These are phyloP conservation scores for Vitis amurensis DNA, from an alignment of 164 flowering plant genomes.

Conservation along the genomic window DNA sequence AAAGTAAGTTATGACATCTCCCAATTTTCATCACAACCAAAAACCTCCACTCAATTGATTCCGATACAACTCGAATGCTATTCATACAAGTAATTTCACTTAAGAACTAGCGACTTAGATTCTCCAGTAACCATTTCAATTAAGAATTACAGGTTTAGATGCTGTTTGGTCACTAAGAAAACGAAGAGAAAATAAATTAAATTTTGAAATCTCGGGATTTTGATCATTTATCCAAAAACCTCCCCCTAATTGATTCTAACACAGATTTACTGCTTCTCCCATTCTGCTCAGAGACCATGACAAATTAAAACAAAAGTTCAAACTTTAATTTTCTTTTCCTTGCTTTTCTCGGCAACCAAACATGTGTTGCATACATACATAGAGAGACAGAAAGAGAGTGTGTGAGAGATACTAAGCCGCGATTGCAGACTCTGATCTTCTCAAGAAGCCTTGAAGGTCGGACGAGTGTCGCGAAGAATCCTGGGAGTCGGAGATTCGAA, in stretches of 20 bases:
- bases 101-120: too few relatives aligned
- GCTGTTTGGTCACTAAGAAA: neutral
- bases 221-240: too few relatives aligned
- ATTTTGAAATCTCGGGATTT: neutral
- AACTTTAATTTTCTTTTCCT: neutral
- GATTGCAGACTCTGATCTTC: slow-evolving; percentile 47
- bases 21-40: too few relatives aligned
- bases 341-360: slow-evolving; percentile 2
- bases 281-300: too few relatives aligned
- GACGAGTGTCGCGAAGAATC: slow-evolving; percentile 18
- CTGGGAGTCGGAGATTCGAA: slow-evolving; percentile 31
- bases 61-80: too few relatives aligned
- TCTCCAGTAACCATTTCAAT: too few relatives aligned
- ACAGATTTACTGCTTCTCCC: too few relatives aligned
- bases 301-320: neutral
- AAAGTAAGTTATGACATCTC: neutral
- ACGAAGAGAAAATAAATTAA: neutral
- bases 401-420: slow-evolving; percentile 34
- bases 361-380: neutral
- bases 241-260: too few relatives aligned
- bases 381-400: neutral
- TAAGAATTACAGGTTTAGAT: too few relatives aligned
- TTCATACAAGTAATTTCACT: too few relatives aligned
- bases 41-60: too few relatives aligned
- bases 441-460: slow-evolving; percentile 41